These are phyloP conservation scores for Penicillium palitans DNA, from an alignment of 2,329 filamentous ascomycete species.

Conservation along the genomic window DNA sequence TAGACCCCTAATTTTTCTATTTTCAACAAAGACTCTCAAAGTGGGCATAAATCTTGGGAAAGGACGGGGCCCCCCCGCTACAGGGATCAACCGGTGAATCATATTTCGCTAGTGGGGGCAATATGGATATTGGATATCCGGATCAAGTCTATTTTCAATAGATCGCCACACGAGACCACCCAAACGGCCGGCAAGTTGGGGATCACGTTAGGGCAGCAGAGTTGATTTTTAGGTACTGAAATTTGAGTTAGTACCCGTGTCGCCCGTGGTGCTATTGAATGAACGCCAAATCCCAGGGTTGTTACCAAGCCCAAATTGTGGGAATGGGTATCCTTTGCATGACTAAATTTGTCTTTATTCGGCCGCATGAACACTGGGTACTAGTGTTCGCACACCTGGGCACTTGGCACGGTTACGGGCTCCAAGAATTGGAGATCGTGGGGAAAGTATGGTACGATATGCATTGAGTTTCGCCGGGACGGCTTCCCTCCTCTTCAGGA, in stretches of 20 bases:
- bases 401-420: neutral
- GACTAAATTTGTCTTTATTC: neutral
- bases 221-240: neutral
- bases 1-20: neutral
- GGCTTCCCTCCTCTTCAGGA: neutral
- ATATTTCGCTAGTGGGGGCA: conserved; percentile 11
- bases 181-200: neutral
- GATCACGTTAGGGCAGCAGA: neutral
- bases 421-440: neutral
- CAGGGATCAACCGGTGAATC: conserved; percentile 1
- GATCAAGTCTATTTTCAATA: conserved; percentile 15
- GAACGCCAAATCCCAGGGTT: no score
- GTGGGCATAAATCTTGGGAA: neutral
- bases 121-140: conserved; percentile 11
- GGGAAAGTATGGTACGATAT: neutral
- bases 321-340: neutral
- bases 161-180: conserved; percentile 17
- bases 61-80: conserved; percentile 7
- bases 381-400: neutral
- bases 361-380: neutral
- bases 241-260: neutral
- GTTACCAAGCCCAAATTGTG: neutral
- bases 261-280: neutral
- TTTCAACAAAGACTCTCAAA: neutral
- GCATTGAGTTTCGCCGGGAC: neutral